Evolutionary conservation across 1,139 yeast species (phyloP).

Genomic region (Saccharomyces hybrid): DNA sequence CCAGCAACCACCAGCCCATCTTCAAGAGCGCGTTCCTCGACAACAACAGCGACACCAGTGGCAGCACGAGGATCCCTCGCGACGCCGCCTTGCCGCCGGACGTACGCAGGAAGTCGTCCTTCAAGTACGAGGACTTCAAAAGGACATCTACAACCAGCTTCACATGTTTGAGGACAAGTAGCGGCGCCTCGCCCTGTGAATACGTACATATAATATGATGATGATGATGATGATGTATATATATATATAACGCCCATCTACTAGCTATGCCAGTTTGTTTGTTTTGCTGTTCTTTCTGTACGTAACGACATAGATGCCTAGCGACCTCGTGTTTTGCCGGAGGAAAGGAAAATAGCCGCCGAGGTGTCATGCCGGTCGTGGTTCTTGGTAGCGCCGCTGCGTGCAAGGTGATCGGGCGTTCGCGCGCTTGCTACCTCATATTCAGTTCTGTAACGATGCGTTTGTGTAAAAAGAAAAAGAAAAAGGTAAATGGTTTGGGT

Average conservation of each 20-base stretch:
- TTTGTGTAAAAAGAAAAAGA: too few species aligned
- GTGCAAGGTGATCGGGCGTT: too few species aligned
- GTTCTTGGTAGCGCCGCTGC: too few species aligned
- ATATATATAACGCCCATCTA: not conserved
- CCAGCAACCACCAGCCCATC: not conserved
- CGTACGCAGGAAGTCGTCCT: slow-evolving; percentile 20
- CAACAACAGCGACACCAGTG: not conserved
- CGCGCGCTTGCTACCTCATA: too few species aligned
- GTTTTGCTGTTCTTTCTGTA: too few species aligned
- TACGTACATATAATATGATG: not conserved
- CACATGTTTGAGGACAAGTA: slow-evolving; percentile 19
- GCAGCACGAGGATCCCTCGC: not conserved
- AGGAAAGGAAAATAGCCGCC: too few species aligned
- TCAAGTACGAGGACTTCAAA: slow-evolving; percentile 29
- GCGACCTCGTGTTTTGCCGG: too few species aligned
- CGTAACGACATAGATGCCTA: too few species aligned
- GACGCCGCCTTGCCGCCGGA: slow-evolving; percentile 4
- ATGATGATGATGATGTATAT: not conserved
- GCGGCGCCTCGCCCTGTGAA: not conserved
- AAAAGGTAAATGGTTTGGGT: too few species aligned
- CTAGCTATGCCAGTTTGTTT: too few species aligned
- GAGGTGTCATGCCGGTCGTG: too few species aligned
- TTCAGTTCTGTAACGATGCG: too few species aligned
- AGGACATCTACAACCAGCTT: slow-evolving; percentile 23
- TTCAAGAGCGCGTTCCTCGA: not conserved